Conservation (phyloP, 1,139 yeast species). For the Taphrina betulina region DNA sequence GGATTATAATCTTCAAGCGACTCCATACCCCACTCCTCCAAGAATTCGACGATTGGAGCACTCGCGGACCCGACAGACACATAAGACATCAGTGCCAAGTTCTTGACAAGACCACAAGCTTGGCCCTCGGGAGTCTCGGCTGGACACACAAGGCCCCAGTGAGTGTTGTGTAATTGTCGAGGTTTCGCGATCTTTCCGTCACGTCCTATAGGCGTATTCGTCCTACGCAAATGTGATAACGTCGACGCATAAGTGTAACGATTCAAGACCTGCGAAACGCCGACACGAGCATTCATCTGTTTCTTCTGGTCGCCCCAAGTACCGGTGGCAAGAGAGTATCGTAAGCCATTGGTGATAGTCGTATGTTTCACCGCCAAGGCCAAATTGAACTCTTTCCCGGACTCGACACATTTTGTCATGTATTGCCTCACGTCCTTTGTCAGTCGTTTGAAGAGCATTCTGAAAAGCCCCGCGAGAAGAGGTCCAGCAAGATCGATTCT, state of each 20-base stretch:
- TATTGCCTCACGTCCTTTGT: constrained; percentile 93
- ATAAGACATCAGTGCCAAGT: constrained; percentile 92
- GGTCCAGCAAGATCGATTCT: constrained; percentile 99
- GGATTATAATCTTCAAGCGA: constrained; percentile 96
- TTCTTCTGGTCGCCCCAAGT: constrained; percentile 99
- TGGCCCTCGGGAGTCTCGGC: constrained; percentile 99
- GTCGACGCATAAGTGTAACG: constrained; percentile 98
- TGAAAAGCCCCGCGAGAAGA: constrained; percentile 86
- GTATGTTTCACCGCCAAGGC: constrained; percentile 96
- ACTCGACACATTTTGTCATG: constrained; percentile 98
- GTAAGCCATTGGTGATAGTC: constrained; percentile 94
- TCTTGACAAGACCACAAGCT: constrained; percentile 98
- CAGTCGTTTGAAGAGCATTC: constrained; percentile 87
- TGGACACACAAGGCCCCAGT: constrained; percentile 99
- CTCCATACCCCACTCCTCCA: constrained; percentile 99
- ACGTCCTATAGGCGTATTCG: constrained; percentile 97
- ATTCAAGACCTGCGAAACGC: constrained; percentile 97
- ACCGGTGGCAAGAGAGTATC: constrained; percentile 97
- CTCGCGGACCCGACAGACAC: constrained; percentile 98
- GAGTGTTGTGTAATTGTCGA: constrained; percentile 97
- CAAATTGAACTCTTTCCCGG: constrained; percentile 92
- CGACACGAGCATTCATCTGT: constrained; percentile 98
- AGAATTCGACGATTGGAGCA: constrained; percentile 85
- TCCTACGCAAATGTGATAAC: constrained; percentile 94
- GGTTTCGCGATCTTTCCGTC: constrained; percentile 98